Conservation (phyloP, 306 rosid genomes). For the Myrica gale region DNA sequence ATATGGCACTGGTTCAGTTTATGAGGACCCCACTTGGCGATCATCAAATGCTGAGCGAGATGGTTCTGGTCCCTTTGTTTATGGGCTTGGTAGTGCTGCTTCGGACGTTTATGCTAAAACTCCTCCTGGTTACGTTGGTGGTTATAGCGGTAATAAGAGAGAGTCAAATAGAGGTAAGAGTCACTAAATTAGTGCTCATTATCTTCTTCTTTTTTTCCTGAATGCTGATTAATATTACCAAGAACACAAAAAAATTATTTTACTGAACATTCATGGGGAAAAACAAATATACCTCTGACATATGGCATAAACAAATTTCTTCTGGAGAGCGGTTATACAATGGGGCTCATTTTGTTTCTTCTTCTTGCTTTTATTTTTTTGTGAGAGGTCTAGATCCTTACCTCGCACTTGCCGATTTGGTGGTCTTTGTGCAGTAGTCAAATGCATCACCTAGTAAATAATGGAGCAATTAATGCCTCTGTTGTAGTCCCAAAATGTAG, state of each 20-base stretch:
- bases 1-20: constrained; percentile 57
- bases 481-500: no score
- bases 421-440: background rate
- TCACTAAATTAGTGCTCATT: constrained; percentile 2
- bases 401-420: background rate
- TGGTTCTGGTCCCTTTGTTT: constrained; percentile 78
- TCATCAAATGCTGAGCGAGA: constrained; percentile 76
- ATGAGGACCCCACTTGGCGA: constrained; percentile 89
- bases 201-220: constrained; percentile 16
- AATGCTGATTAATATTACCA: constrained; percentile 16
- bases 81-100: constrained; percentile 74
- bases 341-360: background rate
- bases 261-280: background rate
- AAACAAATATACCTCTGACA: background rate
- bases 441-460: background rate
- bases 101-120: constrained; percentile 74
- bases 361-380: no score
- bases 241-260: background rate
- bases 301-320: background rate
- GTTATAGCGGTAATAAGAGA: constrained; percentile 90
- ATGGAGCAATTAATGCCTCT: background rate
- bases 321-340: background rate
- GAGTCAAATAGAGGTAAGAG: constrained; percentile 93
- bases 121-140: constrained; percentile 92
- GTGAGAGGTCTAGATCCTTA: background rate